Evolutionary conservation across 371 early-diverging fungal genomes (phyloP).

Genomic region (Mucor velutinosus): DNA sequence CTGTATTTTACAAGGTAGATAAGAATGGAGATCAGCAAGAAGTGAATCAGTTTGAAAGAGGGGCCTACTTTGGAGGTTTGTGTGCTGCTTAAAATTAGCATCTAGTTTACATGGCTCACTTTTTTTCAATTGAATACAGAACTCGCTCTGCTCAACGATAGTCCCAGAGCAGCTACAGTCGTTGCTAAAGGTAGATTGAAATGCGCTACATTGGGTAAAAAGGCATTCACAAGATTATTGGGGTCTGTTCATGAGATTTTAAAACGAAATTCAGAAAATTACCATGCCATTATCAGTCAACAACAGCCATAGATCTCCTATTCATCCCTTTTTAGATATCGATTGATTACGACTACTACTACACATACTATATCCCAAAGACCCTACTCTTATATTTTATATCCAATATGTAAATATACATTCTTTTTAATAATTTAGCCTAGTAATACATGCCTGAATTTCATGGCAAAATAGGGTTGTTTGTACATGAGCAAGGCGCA

Average conservation of each 20-base stretch:
- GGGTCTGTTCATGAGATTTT: constrained; percentile 91
- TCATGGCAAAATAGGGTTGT: background rate
- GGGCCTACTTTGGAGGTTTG: constrained; percentile 95
- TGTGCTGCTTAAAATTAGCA: background rate
- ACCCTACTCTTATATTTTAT: background rate
- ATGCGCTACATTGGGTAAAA: constrained; percentile 87
- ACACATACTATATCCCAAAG: background rate
- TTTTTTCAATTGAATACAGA: constrained; percentile 47
- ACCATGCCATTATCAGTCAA: constrained; percentile 46
- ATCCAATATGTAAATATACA: background rate
- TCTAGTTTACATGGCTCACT: background rate
- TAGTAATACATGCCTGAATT: background rate
- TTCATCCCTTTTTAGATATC: background rate
- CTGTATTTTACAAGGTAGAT: constrained; percentile 41
- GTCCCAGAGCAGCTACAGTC: constrained; percentile 88
- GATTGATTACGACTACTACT: background rate
- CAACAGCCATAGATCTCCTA: constrained; percentile 10
- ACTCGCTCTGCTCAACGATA: constrained; percentile 85
- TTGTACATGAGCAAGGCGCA: background rate
- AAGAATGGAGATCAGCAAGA: constrained; percentile 77
- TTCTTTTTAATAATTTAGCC: background rate
- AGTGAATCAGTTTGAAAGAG: constrained; percentile 78
- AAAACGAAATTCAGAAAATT: constrained; percentile 84
- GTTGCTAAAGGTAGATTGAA: constrained; percentile 83
- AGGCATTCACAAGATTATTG: constrained; percentile 87